Evolutionary conservation across 306 rosid species (phyloP), one percentile per base, ranked within the genome.

Genomic region (Spatholobus suberectus): DNA sequence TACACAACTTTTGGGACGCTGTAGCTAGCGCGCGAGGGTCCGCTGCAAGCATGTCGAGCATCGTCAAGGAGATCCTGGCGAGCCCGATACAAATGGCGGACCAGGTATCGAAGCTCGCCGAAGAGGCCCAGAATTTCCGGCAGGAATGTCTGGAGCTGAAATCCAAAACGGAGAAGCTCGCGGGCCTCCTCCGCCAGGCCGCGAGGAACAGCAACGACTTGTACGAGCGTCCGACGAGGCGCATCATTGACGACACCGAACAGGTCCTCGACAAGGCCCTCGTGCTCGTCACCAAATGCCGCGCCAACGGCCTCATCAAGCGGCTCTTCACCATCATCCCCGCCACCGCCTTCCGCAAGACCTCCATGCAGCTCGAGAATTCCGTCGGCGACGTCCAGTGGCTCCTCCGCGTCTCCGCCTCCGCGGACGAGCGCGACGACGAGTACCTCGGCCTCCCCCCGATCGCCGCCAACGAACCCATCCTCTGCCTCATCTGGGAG

Each of bases 1-100:
- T n/a, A n/a, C n/a, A n/a, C n/a, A n/a, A n/a, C n/a, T n/a, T n/a
- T n/a, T n/a, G n/a, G n/a, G n/a, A n/a, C n/a, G n/a, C n/a, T n/a
- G n/a, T n/a, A n/a, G n/a, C n/a, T n/a, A n/a, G n/a, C n/a, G n/a
- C 32, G 32, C 3, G 32, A 11, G 52, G 75, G 75, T 70, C 75
- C 75, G 76, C 58, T 70, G 40, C 37, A 70, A 70, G 0, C 82
- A 91, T 89, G 95, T 87, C 96, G 82, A 87, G 92, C 67, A 85
- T 90, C 37, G 96, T 93, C 68, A 93, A 91, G 89, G 97, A 93
- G 85, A 93, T 91, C 89, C 87, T 93, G 87, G 92, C 96, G 32
- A 70, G 93, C 87, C 97, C 97, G 24, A 93, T 93, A 63, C 97
- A 93, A 75, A 75, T 91, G 87, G 94, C 97, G 10, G 97, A 93